Percentiles rank a stretch among this genome's conserved stretches.
Conservation (phyloP, 352 stramenopile species). For the Salisapilia sapeloensis region DNA sequence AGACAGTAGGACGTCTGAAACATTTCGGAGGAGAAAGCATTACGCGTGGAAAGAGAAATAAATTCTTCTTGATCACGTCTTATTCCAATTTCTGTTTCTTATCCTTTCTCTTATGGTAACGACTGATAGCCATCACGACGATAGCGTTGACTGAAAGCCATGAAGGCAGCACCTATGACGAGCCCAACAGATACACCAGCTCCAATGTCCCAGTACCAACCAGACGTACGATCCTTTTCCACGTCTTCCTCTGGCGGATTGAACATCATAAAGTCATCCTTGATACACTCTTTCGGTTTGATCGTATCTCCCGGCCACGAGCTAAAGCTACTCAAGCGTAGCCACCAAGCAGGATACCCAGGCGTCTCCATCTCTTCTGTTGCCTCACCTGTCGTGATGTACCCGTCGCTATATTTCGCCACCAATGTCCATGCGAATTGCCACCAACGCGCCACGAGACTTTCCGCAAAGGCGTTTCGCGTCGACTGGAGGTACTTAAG, state of each 20-base stretch:
- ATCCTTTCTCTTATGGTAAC: constrained; percentile 7
- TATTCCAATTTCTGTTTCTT: no score
- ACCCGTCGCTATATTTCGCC: constrained; percentile 57
- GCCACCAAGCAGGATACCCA: constrained; percentile 47
- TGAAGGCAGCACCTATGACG: constrained; percentile 12
- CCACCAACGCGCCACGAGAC: constrained; percentile 46
- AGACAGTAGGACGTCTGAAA: no score
- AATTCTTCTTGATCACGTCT: no score
- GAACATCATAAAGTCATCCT: constrained; percentile 11
- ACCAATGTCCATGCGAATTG: constrained; percentile 39
- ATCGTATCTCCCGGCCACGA: constrained; percentile 55
- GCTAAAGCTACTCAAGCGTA: constrained; percentile 32
- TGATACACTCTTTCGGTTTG: constrained; percentile 21
- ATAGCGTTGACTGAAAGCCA: constrained; percentile 10
- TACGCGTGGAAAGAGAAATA: no score
- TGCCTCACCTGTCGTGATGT: constrained; percentile 46
- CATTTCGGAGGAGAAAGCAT: no score
- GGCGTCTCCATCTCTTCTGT: constrained; percentile 18
- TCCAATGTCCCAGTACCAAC: constrained; percentile 4
- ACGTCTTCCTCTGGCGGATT: constrained; percentile 1
- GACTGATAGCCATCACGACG: constrained; percentile 14
- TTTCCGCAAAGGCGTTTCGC: constrained; percentile 33
- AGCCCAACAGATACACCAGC: constrained; percentile 11
- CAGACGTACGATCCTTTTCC: neutral
- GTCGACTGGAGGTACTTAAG: constrained; percentile 11